Base-by-base conservation (phyloP, 176 grass and related monocot species). In the Thinopyrum elongatum region DNA sequence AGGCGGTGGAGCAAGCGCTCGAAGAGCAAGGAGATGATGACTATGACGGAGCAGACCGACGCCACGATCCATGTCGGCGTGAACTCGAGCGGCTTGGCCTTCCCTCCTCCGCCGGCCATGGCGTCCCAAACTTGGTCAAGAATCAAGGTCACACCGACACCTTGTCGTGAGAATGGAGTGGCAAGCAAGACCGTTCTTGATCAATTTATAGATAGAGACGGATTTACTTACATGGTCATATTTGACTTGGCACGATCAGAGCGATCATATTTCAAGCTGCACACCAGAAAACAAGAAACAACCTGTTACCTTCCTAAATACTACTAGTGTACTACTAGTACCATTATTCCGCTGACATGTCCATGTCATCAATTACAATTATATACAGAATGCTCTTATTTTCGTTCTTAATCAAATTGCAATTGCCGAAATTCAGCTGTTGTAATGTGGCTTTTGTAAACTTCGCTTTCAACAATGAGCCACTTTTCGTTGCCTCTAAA, bases 31-130 rank as follows among this genome's bases (percentile, higher is more conserved):
- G 96, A 98, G 75, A 95, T 84, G 74, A 92, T 62, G 64, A 98
- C 85, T 59, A 98, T 98, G 31, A 91, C 36, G 74, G 83, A 81
- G 84, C 96, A 98, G 10, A 98, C 88, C 53, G 89, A 30, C 14
- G 93, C 84, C 19, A 95, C 92, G 60, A 98, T 98, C 93, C 96
- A 98, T 49, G 96, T 98, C n/a, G 96, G 96, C 36, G 93, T 98
- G 86, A 82, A 75, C 92, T 95, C 92, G 16, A 98, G 80, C 65
- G 74, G 73, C 42, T 28, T 87, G 25, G 63, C 84, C 25, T 72
- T 65, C 10, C 12, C 88, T 39, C 68, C 86, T 10, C 85, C 87
- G 26, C 92, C 82, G 14, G 89, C 88, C 95, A 95, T 98, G 76
- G 86, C 26, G 72, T 25, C 39, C 8, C 39, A 0, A 58, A 58